phyloP scores from a whole-genome alignment of 2,329 filamentous ascomycete species.

The Arthrobotrys entomopaga region DNA sequence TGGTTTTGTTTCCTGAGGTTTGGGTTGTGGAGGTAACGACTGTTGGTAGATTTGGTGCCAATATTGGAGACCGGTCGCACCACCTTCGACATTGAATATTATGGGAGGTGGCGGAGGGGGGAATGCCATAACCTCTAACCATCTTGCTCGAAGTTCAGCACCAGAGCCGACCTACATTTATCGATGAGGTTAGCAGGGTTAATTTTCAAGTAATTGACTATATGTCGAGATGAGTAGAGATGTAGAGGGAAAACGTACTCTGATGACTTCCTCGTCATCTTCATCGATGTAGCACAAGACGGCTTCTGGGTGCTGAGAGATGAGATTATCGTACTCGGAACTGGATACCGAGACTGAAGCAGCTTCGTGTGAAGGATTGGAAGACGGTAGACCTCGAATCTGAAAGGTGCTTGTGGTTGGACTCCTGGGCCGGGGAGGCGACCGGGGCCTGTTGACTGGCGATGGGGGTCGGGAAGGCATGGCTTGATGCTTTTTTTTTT shows the following conservation, averaged over 20 bases:
- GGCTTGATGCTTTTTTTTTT: no score
- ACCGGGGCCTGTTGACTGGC: conserved; percentile 39
- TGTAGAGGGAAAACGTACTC: conserved; percentile 51
- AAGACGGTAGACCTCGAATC: conserved; percentile 44
- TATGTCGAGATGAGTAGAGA: conserved; percentile 6
- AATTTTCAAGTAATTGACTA: not conserved
- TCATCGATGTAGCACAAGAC: conserved; percentile 59
- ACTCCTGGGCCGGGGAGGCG: conserved; percentile 45
- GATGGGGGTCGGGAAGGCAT: conserved; percentile 49
- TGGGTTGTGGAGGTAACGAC: conserved; percentile 12
- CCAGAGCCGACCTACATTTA: conserved; percentile 57
- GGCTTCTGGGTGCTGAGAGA: conserved; percentile 57
- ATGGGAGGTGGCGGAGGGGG: conserved; percentile 52
- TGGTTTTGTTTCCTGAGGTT: conserved; percentile 3
- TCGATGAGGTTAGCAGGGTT: conserved; percentile 31
- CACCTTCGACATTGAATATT: conserved; percentile 53
- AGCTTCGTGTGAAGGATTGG: conserved; percentile 32
- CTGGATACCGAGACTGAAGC: conserved; percentile 47
- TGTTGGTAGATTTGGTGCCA: conserved; percentile 41
- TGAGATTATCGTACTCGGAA: conserved; percentile 57
- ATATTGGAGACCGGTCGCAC: conserved; percentile 22
- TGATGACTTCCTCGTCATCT: conserved; percentile 59
- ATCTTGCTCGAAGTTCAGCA: conserved; percentile 53
- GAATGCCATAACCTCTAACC: conserved; percentile 47
- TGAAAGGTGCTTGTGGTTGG: conserved; percentile 53